Base-by-base conservation (phyloP, 176 grass and related monocot genomes). In the Musa troglodytarum region DNA sequence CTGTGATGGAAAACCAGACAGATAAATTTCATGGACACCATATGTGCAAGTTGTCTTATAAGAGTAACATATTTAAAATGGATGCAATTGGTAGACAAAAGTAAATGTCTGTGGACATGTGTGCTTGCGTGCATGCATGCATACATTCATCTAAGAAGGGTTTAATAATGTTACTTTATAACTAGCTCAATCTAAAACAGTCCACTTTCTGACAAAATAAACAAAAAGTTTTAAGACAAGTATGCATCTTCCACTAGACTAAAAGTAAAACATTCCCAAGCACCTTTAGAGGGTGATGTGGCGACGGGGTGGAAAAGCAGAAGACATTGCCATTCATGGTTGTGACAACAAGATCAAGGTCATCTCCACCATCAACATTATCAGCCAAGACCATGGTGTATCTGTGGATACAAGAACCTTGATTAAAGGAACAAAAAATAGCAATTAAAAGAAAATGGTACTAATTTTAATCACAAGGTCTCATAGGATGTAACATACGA, bases 291-390 rank as follows among this genome's bases (percentile, higher is more conserved):
- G 94, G 94, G 85, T 98, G 94, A 78, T 98, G 90, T 10, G 82
- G 90, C 56, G 90, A 98, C 20, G 86, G 86, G 62, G 90, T 98
- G n/a, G 94, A 93, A 82, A 98, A 98, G 82, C 94, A 93, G 69
- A 98, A 98, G 53, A 93, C 90, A 20, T 91, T 98, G 77, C 94
- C 94, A 49, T 98, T 98, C 94, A 98, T 98, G 65, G 94, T 98
- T 74, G 88, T 89, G 53, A 98, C 90, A 77, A 98, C 88, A 70
- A 98, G 86, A 91, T 98, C 94, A 68, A 98, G 88, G 76, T 98
- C 94, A 82, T 98, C 90, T 81, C 90, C 94, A 66, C 94, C 94
- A 82, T 98, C 90, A 58, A 98, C 90, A 82, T 93, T 93, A 77
- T 91, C 94, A 55, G 94, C 94, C 88, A 97, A 80, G 85, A 90